phyloP scores from a whole-genome alignment of 495 filamentous ascomycete genomes.

The Daldinia childiae region DNA sequence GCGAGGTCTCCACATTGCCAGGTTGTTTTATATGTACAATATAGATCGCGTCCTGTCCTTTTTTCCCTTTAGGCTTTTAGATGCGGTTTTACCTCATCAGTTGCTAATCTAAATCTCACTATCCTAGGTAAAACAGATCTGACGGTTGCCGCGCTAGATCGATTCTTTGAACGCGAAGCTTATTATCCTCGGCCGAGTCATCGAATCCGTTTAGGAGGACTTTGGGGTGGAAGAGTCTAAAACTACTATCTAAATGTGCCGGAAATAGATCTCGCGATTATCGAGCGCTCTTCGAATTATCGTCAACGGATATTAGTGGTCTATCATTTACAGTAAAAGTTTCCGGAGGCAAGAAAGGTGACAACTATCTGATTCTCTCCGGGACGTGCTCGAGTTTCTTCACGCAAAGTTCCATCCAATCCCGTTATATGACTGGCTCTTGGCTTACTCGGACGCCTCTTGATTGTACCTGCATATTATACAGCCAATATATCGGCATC shows the following conservation, averaged over 20 bases:
- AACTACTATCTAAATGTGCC: too few relatives aligned
- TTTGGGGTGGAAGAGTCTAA: neutral
- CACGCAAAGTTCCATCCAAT: neutral
- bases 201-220: neutral
- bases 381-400: constrained; percentile 11
- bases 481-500: constrained; percentile 27
- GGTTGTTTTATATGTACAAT: constrained; percentile 31
- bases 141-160: constrained; percentile 31
- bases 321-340: neutral
- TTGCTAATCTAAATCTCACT: constrained; percentile 39
- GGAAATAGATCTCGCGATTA: too few relatives aligned
- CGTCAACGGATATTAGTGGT: constrained; percentile 2
- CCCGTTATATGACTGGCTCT: constrained; percentile 17
- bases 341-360: neutral
- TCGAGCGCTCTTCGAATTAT: neutral
- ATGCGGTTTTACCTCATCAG: constrained; percentile 25
- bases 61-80: constrained; percentile 5
- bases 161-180: constrained; percentile 21
- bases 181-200: constrained; percentile 12
- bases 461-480: constrained; percentile 30
- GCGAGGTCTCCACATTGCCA: constrained; percentile 31
- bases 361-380: constrained; percentile 22
- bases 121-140: constrained; percentile 7
- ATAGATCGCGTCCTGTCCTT: constrained; percentile 28
- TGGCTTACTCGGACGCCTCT: constrained; percentile 24